phyloP scores from a whole-genome alignment of 805 yeast species.

The Zygosaccharomyces siamensis region DNA sequence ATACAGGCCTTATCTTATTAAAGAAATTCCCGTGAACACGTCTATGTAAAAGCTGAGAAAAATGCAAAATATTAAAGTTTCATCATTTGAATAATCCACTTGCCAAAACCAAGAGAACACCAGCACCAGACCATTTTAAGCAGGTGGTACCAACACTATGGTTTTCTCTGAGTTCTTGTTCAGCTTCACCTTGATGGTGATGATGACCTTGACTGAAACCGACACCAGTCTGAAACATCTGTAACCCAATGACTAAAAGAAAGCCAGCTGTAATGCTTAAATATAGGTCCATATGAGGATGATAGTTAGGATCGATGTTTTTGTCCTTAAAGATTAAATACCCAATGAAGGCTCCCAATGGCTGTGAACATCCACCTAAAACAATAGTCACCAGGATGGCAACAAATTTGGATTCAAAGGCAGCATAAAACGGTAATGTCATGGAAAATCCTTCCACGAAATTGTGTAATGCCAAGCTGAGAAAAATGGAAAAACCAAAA shows the following conservation, averaged over 20 bases:
- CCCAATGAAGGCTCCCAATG: constrained; percentile 80
- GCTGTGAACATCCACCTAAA: constrained; percentile 82
- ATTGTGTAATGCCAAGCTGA: constrained; percentile 84
- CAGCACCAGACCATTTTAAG: constrained; percentile 34
- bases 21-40: background rate
- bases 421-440: constrained; percentile 83
- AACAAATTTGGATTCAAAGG: constrained; percentile 53
- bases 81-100: constrained; percentile 19
- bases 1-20: background rate
- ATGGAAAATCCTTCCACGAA: constrained; percentile 92
- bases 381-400: constrained; percentile 64
- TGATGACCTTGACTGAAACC: constrained; percentile 69
- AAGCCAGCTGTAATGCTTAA: constrained; percentile 81
- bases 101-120: constrained; percentile 30
- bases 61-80: background rate
- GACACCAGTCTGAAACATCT: constrained; percentile 81
- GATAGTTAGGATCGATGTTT: constrained; percentile 29
- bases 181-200: constrained; percentile 31
- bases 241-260: constrained; percentile 70
- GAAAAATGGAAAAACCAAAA: constrained; percentile 73
- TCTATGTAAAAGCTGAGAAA: background rate
- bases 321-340: constrained; percentile 43
- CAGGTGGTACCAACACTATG: constrained; percentile 35
- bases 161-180: constrained; percentile 20
- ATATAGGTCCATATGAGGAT: constrained; percentile 38